Evolutionary conservation across 305 asterid genomes (phyloP).

Genomic region (Fraxinus paxiana): DNA sequence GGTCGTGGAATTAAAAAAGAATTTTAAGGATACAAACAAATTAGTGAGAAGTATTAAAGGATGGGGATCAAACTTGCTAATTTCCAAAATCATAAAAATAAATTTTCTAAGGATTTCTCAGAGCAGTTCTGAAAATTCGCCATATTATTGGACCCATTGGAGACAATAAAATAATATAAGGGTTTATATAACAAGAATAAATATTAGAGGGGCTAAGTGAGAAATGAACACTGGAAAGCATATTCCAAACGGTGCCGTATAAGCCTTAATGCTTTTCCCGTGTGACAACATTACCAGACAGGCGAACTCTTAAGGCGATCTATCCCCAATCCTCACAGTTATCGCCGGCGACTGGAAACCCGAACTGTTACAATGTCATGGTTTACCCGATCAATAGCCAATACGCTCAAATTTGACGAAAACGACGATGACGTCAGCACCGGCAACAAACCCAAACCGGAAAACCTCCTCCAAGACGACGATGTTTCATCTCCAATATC

Average conservation of each 20-base stretch:
- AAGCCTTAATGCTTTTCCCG: not conserved
- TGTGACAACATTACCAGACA: not conserved
- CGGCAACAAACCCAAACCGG: conserved; percentile 18
- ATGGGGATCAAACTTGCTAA: not conserved
- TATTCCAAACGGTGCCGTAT: not conserved
- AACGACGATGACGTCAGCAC: conserved; percentile 30
- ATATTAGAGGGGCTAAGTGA: not conserved
- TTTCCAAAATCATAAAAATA: no score
- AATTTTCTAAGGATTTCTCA: not conserved
- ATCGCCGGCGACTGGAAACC: conserved; percentile 38
- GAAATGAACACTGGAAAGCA: not conserved
- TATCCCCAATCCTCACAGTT: conserved; percentile 10
- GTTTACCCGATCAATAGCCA: conserved; percentile 89
- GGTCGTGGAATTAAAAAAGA: not conserved
- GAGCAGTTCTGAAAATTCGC: not conserved
- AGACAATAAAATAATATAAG: not conserved
- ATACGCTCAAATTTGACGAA: conserved; percentile 63
- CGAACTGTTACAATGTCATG: conserved; percentile 58
- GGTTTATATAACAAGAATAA: not conserved
- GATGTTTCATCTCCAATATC: conserved; percentile 43
- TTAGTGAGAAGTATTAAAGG: not conserved
- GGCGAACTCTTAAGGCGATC: not conserved
- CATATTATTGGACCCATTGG: not conserved
- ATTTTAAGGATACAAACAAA: not conserved
- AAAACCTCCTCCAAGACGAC: conserved; percentile 28